phyloP scores from a whole-genome alignment of 148 eudicot genomes.

The Spergularia bocconei region DNA sequence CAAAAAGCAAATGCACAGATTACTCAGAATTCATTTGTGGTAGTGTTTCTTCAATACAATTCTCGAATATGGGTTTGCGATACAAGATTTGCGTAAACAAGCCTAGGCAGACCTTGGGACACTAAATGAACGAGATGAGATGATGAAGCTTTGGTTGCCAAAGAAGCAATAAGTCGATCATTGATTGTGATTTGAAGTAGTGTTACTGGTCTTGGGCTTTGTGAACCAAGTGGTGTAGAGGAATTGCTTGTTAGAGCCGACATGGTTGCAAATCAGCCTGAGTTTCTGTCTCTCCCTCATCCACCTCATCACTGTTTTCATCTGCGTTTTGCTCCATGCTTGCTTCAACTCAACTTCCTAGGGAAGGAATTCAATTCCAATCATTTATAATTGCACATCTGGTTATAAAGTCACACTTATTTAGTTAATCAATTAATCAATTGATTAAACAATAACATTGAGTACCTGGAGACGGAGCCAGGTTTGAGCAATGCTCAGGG shows the following conservation, averaged over 20 bases:
- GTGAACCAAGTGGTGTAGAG: slow-evolving; percentile 87
- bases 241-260: slow-evolving; percentile 67
- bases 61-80: too few relatives aligned
- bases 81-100: too few relatives aligned
- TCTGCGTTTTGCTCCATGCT: slow-evolving; percentile 69
- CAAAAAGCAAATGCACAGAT: slow-evolving; percentile 13
- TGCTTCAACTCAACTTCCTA: slow-evolving; percentile 77
- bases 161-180: not conserved
- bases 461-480: slow-evolving; percentile 78
- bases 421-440: not conserved
- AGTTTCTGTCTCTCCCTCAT: slow-evolving; percentile 83
- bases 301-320: slow-evolving; percentile 79
- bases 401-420: not conserved
- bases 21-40: not conserved
- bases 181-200: slow-evolving; percentile 28
- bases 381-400: too few relatives aligned
- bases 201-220: slow-evolving; percentile 38
- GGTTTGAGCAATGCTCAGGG: slow-evolving; percentile 72
- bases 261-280: slow-evolving; percentile 68
- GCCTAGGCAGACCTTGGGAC: too few relatives aligned
- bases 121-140: too few relatives aligned
- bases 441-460: not conserved
- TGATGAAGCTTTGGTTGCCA: too few relatives aligned
- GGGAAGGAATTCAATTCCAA: not conserved
- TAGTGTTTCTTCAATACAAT: too few relatives aligned